A percentile compares a stretch with the other conserved stretches of the same genome.
Conservation (phyloP, 768 basidiomycete species). For the Tremella fuciformis region DNA sequence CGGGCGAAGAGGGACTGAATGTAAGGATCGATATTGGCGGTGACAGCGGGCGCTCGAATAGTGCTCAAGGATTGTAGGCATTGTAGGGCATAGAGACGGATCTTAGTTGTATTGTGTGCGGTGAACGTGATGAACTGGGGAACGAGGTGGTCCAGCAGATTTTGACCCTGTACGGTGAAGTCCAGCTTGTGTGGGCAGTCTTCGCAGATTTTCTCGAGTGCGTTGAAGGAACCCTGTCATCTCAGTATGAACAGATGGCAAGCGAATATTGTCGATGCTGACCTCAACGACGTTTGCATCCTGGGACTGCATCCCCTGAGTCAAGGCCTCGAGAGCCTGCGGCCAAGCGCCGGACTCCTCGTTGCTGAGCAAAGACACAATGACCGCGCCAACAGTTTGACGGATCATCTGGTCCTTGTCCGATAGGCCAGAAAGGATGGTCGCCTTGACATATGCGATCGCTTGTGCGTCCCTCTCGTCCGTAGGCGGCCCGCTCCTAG, state of each 20-base stretch:
- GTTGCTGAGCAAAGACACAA: constrained; percentile 81
- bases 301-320: constrained; percentile 71
- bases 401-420: constrained; percentile 82
- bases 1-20: constrained; percentile 91
- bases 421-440: constrained; percentile 56
- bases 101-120: constrained; percentile 78
- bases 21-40: constrained; percentile 86
- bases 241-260: neutral
- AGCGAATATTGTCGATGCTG: constrained; percentile 41
- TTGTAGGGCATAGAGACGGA: constrained; percentile 89
- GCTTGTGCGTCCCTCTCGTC: constrained; percentile 59
- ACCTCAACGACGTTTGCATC: constrained; percentile 84
- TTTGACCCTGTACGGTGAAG: constrained; percentile 85
- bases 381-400: constrained; percentile 88
- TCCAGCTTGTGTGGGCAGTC: constrained; percentile 95
- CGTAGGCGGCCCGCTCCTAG: constrained; percentile 67
- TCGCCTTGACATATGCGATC: constrained; percentile 54
- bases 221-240: constrained; percentile 80
- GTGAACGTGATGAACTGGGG: constrained; percentile 88
- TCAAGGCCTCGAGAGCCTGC: constrained; percentile 82
- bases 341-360: constrained; percentile 93
- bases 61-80: constrained; percentile 91
- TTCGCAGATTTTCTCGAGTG: constrained; percentile 91
- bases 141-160: constrained; percentile 93
- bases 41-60: constrained; percentile 78